These are phyloP conservation scores for Tuber microsphaerosporum DNA, from an alignment of 495 filamentous ascomycete genomes.

Conservation along the genomic window DNA sequence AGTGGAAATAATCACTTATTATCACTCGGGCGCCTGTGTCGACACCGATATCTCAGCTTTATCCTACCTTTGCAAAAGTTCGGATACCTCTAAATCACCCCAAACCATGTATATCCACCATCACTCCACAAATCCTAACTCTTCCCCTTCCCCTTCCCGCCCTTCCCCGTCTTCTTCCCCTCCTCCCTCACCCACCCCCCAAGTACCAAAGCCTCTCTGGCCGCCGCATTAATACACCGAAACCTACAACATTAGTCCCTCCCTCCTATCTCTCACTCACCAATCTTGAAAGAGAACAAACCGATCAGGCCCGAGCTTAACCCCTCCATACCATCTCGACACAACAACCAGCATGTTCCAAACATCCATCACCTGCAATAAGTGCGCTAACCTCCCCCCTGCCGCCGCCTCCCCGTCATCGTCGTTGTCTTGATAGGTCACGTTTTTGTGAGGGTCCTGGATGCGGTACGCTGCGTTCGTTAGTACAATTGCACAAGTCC, in stretches of 20 bases:
- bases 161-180: neutral
- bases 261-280: neutral
- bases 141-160: neutral
- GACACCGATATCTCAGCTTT: neutral
- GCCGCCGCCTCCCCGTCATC: slow-evolving; percentile 97
- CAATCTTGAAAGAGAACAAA: neutral
- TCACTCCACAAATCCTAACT: neutral
- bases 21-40: neutral
- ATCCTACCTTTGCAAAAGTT: neutral
- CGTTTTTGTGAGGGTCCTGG: slow-evolving; percentile 39
- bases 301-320: slow-evolving; percentile 76
- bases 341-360: slow-evolving; percentile 94
- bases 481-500: neutral
- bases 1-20: neutral
- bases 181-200: slow-evolving; percentile 55
- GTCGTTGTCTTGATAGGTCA: slow-evolving; percentile 78
- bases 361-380: slow-evolving; percentile 91
- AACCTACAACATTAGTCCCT: slow-evolving; percentile 47
- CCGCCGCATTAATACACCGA: slow-evolving; percentile 75
- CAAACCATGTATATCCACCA: neutral
- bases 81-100: neutral
- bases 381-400: slow-evolving; percentile 71
- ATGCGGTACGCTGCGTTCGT: slow-evolving; percentile 51
- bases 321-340: slow-evolving; percentile 87
- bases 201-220: slow-evolving; percentile 74